phyloP scores from a whole-genome alignment of 2,329 filamentous ascomycete species.

The Thermochaetoides dissita region DNA sequence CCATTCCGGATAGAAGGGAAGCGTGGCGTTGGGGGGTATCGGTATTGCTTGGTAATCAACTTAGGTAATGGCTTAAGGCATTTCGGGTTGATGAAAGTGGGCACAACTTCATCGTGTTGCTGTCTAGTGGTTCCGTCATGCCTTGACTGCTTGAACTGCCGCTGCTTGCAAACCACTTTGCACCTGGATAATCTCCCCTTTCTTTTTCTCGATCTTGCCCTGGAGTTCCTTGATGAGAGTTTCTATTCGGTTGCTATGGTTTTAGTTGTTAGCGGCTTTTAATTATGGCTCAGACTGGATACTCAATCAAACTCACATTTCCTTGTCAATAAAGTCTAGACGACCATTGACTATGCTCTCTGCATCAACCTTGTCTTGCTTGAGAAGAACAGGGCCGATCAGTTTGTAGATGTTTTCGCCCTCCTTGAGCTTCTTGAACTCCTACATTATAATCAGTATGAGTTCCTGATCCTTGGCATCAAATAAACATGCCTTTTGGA shows the following conservation, averaged over 20 bases:
- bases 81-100: too few species aligned
- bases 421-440: constrained; percentile 66
- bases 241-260: constrained; percentile 27
- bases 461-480: not conserved
- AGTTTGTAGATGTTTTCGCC: constrained; percentile 92
- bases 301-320: constrained; percentile 53
- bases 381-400: constrained; percentile 79
- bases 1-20: constrained; percentile 7
- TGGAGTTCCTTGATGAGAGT: constrained; percentile 40
- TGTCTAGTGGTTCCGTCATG: constrained; percentile 13
- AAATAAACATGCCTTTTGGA: constrained; percentile 56
- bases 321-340: constrained; percentile 81
- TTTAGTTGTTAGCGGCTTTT: constrained; percentile 1
- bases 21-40: constrained; percentile 12
- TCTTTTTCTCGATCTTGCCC: constrained; percentile 44
- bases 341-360: constrained; percentile 81
- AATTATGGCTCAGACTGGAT: not conserved
- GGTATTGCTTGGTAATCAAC: not conserved
- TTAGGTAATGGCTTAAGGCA: too few species aligned
- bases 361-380: constrained; percentile 86
- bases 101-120: not conserved
- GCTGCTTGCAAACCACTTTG: constrained; percentile 36
- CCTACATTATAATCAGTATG: constrained; percentile 31
- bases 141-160: constrained; percentile 16
- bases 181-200: constrained; percentile 43